phyloP scores from a whole-genome alignment of 371 early-diverging fungal species.

The Zychaea mexicana region DNA sequence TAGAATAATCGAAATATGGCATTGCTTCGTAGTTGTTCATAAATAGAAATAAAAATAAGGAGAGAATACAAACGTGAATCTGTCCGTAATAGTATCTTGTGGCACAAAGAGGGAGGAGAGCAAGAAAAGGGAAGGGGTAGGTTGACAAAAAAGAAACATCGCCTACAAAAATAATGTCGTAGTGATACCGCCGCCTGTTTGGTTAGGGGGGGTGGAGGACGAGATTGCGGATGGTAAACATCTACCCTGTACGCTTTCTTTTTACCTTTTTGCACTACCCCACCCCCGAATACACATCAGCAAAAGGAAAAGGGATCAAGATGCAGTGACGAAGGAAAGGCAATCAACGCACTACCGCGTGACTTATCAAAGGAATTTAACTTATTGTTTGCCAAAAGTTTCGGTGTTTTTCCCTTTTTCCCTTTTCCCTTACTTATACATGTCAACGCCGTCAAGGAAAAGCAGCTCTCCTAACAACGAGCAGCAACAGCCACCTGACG shows the following conservation, averaged over 20 bases:
- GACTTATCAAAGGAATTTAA: neutral
- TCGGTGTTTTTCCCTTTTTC: neutral
- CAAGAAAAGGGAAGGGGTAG: neutral
- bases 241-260: neutral
- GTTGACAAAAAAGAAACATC: neutral
- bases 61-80: neutral
- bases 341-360: neutral
- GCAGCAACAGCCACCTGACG: neutral
- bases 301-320: neutral
- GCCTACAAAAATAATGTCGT: too few species aligned
- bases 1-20: too few species aligned
- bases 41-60: neutral
- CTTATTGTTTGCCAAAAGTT: neutral
- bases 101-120: neutral
- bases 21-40: too few species aligned
- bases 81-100: neutral
- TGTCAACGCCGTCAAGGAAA: neutral
- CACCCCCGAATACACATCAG: neutral
- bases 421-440: neutral
- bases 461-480: neutral
- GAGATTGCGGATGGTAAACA: too few species aligned
- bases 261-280: neutral
- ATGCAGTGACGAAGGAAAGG: neutral
- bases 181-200: too few species aligned
- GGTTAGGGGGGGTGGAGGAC: too few species aligned